A percentile compares a stretch with the other conserved stretches of the same genome.
Evolutionary conservation across 352 stramenopile genomes (phyloP).

Genomic region (Pythium plurisporium): DNA sequence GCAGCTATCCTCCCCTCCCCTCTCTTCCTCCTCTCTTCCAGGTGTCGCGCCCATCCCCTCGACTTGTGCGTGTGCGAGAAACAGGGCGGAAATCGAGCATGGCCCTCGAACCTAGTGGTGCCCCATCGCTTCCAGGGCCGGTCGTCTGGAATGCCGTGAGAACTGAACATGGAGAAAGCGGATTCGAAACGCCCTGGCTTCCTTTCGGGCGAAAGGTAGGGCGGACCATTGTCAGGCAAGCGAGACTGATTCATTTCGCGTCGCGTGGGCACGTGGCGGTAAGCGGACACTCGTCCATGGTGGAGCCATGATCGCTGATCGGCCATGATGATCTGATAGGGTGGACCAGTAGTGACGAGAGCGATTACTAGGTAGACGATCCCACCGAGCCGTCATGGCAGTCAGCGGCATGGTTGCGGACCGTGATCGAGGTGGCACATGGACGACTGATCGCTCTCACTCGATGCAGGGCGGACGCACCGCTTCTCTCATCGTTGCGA

Average conservation of each 20-base stretch:
- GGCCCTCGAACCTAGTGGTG: too few relatives aligned
- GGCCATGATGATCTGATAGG: constrained; percentile 10
- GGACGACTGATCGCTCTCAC: not conserved
- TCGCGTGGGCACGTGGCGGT: too few relatives aligned
- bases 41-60: too few relatives aligned
- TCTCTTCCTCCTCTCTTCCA: too few relatives aligned
- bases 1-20: too few relatives aligned
- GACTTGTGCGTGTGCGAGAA: not conserved
- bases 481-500: not conserved
- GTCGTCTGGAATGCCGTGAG: not conserved
- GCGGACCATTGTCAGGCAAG: not conserved
- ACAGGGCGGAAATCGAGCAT: too few relatives aligned
- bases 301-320: constrained; percentile 14
- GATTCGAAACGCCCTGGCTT: too few relatives aligned
- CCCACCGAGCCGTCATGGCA: too few relatives aligned
- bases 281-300: not conserved
- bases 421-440: not conserved
- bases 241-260: not conserved
- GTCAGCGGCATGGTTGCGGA: too few relatives aligned
- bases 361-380: not conserved
- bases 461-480: not conserved
- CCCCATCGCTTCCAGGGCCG: not conserved
- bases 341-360: not conserved
- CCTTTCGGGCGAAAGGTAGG: too few relatives aligned
- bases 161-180: not conserved